These are phyloP conservation scores for Ajuga chamaepitys DNA, from an alignment of 257 asterid genomes.

Conservation along the genomic window DNA sequence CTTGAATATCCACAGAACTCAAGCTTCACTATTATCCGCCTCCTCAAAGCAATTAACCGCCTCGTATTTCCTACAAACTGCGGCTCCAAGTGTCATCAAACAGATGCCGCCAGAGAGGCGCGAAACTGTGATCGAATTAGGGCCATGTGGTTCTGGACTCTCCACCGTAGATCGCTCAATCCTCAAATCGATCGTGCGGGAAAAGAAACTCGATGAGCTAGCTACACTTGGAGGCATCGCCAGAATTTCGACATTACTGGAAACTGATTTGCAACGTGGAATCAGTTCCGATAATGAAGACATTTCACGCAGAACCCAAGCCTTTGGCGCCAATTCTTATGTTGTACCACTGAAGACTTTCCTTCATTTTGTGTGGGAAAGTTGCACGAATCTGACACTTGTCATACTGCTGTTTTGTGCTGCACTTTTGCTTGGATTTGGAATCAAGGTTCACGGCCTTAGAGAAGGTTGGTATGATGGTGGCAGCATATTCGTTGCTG, in stretches of 20 bases:
- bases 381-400: background rate
- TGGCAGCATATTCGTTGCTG: slow-evolving; percentile 11
- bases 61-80: too few species aligned
- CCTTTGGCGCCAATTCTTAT: slow-evolving; percentile 33
- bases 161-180: background rate
- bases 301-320: slow-evolving; percentile 14
- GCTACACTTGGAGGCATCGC: slow-evolving; percentile 19
- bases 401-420: slow-evolving; percentile 10
- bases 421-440: slow-evolving; percentile 15
- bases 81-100: too few species aligned
- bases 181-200: slow-evolving; percentile 21
- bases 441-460: slow-evolving; percentile 11
- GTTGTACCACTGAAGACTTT: slow-evolving; percentile 8
- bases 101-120: background rate
- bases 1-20: too few species aligned
- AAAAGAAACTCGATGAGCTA: slow-evolving; percentile 18
- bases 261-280: slow-evolving; percentile 14
- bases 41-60: too few species aligned
- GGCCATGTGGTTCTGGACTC: background rate
- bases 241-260: slow-evolving; percentile 22
- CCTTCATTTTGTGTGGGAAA: slow-evolving; percentile 5
- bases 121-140: background rate
- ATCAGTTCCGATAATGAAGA: slow-evolving; percentile 19
- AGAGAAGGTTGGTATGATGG: slow-evolving; percentile 18
- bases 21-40: too few species aligned